Evolutionary conservation across 805 yeast species (phyloP), one percentile per base, ranked within the genome.

Genomic region (Wilhelminamyces savonicus): DNA sequence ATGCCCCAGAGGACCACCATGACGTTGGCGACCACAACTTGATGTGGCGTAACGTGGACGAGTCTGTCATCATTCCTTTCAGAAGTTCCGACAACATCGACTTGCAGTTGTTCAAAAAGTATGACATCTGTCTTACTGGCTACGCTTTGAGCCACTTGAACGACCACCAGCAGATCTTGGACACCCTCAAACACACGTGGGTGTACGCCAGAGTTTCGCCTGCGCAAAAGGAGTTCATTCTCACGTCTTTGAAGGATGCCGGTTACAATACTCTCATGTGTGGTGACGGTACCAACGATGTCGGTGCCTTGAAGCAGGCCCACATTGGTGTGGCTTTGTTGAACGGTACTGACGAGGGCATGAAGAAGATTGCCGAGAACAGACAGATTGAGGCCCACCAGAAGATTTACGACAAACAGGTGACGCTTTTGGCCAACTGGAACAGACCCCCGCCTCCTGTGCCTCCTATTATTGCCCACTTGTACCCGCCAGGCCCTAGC

Each of bases 251-350:
- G 55, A 92, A 90, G 57, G 79, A 76, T 39, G 71, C 85, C 54
- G 96, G 96, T 16, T 92, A 90, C 61, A 82, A 76, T 51, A 92
- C 97, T 15, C 71, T 92, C 47, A 92, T 92, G 98, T 92, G 98
- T 62, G 98, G 98, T 69, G 98, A 92, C 62, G 98, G 98, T 62
- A 92, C 98, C n/a, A 92, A 92, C 54, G 98, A 92, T 68, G 98
- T 92, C 29, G 98, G 98, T 59, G 98, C 98, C 31, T 74, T 92
- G 62, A 92, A 92, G 59, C 97, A 92, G 66, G 97, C 98, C 2
- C 95, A 92, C 52, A 82, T 92, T 51, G 98, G 98, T 68, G 84
- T 92, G 54, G 98, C 98, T n/a, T 67, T 92, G 45, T 71, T 92
- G 55, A 92, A 92, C 50, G 98, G 97, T 62, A 88, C 98, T 33